Evolutionary conservation across 257 asterid species (phyloP).

Genomic region (Solanum peruvianum): DNA sequence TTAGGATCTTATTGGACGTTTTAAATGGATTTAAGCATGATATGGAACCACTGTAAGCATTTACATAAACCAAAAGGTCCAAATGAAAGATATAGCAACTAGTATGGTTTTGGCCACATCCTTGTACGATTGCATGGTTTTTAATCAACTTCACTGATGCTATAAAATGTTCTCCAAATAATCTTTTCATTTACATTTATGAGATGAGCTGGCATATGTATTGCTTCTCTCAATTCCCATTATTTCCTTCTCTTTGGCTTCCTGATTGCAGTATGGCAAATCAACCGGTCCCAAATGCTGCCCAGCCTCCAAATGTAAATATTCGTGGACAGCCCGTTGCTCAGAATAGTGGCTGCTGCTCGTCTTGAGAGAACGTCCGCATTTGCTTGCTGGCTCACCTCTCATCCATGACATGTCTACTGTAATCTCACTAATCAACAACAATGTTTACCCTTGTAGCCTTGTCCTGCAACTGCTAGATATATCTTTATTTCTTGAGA

Average conservation of each 20-base stretch:
- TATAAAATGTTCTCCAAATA: neutral
- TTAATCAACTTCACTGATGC: neutral
- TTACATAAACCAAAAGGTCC: neutral
- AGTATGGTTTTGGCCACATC: neutral
- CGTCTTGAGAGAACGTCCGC: slow-evolving; percentile 1
- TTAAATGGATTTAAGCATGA: neutral
- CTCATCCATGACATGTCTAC: neutral
- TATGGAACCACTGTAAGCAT: neutral
- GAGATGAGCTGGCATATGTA: neutral
- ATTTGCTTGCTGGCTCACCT: neutral
- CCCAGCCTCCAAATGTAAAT: slow-evolving; percentile 32
- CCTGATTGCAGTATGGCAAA: slow-evolving; percentile 33
- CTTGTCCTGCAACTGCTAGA: neutral
- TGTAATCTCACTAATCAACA: neutral
- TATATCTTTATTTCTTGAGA: neutral
- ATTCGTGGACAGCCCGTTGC: slow-evolving; percentile 38
- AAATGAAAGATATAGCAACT: neutral
- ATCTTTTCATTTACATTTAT: neutral
- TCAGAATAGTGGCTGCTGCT: slow-evolving; percentile 40
- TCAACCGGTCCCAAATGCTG: slow-evolving; percentile 27
- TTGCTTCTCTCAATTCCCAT: neutral
- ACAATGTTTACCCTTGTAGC: neutral
- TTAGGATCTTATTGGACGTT: neutral
- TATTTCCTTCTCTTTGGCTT: neutral
- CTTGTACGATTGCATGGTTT: neutral